phyloP scores from a whole-genome alignment of 2,329 filamentous ascomycete species.

The Rhinocladiella mackenziei region DNA sequence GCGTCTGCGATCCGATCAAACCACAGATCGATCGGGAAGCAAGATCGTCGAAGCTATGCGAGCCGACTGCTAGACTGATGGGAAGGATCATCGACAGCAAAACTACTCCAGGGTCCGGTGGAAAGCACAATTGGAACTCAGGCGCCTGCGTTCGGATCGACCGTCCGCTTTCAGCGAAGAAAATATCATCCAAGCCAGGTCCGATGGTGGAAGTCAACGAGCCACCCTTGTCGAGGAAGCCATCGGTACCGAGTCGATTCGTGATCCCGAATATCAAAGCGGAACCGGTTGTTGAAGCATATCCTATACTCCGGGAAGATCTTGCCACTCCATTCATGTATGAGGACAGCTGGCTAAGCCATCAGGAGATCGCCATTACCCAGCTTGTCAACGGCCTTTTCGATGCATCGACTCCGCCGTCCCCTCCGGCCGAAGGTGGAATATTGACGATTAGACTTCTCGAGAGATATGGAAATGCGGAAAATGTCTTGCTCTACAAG shows the following conservation, averaged over 20 bases:
- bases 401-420: conserved; percentile 10
- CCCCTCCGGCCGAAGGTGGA: conserved; percentile 36
- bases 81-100: conserved; percentile 1
- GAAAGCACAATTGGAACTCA: conserved; percentile 15
- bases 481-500: conserved; percentile 52
- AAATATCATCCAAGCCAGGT: conserved; percentile 3
- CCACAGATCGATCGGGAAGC: background rate
- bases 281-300: conserved; percentile 35
- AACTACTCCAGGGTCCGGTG: background rate
- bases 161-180: background rate
- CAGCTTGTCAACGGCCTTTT: conserved; percentile 58
- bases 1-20: background rate
- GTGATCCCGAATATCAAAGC: conserved; percentile 20
- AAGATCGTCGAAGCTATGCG: background rate
- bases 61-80: conserved; percentile 8
- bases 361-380: conserved; percentile 59
- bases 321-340: conserved; percentile 56
- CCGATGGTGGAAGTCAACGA: background rate
- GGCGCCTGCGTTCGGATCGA: conserved; percentile 1
- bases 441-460: conserved; percentile 49
- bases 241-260: conserved; percentile 23
- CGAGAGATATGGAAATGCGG: conserved; percentile 50
- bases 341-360: conserved; percentile 59
- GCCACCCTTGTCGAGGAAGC: conserved; percentile 3
- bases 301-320: conserved; percentile 53